These are phyloP conservation scores for Saccharomyces eubayanus DNA, from an alignment of 805 yeast genomes.

Conservation along the genomic window DNA sequence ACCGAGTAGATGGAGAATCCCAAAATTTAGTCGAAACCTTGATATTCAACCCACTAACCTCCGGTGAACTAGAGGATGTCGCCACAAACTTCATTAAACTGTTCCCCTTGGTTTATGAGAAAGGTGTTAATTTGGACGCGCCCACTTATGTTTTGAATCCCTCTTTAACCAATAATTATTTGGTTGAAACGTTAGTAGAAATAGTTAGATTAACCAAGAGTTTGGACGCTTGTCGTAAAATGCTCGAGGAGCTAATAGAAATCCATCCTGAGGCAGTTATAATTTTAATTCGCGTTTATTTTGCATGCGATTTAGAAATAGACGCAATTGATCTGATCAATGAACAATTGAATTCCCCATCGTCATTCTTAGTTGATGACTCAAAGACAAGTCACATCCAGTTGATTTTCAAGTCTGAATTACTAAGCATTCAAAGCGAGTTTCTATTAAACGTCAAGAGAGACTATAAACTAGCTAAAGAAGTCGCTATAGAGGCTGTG, in stretches of 20 bases:
- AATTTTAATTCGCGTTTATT: conserved; percentile 22
- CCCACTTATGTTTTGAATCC: conserved; percentile 18
- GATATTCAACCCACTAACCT: conserved; percentile 60
- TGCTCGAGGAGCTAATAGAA: conserved; percentile 12
- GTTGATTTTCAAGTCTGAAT: conserved; percentile 16
- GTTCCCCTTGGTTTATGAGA: conserved; percentile 21
- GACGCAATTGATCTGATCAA: conserved; percentile 26
- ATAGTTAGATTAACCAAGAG: conserved; percentile 19
- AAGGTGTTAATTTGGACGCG: conserved; percentile 18
- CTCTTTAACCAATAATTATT: conserved; percentile 21
- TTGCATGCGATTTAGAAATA: conserved; percentile 25
- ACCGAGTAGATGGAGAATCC: conserved; percentile 57
- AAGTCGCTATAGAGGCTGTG: conserved; percentile 32
- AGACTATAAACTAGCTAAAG: conserved; percentile 15
- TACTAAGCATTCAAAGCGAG: conserved; percentile 18
- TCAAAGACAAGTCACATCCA: conserved; percentile 4
- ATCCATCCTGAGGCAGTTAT: conserved; percentile 17
- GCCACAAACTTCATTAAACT: conserved; percentile 19
- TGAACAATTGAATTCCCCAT: conserved; percentile 8
- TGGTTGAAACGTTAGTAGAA: conserved; percentile 21
- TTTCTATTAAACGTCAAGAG: conserved; percentile 13
- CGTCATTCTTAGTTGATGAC: conserved; percentile 8
- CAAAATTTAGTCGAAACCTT: conserved; percentile 70
- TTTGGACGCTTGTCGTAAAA: conserved; percentile 14
- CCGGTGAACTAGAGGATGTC: conserved; percentile 21